Conservation (phyloP, 352 stramenopile genomes). For the Phytopythium delawarense region DNA sequence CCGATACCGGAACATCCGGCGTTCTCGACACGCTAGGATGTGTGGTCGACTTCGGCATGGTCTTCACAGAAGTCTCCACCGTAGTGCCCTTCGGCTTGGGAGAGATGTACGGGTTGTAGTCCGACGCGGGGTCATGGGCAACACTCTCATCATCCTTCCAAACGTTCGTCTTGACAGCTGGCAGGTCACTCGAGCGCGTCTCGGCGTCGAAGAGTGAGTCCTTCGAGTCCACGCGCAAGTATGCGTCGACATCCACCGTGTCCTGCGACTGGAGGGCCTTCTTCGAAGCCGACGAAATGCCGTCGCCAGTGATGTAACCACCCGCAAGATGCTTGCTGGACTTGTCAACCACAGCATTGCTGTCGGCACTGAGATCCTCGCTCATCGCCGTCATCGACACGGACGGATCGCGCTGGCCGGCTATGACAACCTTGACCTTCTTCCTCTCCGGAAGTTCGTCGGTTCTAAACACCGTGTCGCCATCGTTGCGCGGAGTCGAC, state of each 20-base stretch:
- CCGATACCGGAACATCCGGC: slow-evolving; percentile 4
- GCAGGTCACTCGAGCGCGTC: slow-evolving; percentile 20
- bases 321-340: slow-evolving; percentile 1
- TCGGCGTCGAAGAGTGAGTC: slow-evolving; percentile 48
- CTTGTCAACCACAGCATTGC: background rate
- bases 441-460: slow-evolving; percentile 79
- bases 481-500: slow-evolving; percentile 27
- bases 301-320: slow-evolving; percentile 32
- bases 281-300: slow-evolving; percentile 30
- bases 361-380: slow-evolving; percentile 20
- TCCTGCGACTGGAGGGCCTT: slow-evolving; percentile 17
- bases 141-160: slow-evolving; percentile 30
- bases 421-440: slow-evolving; percentile 47
- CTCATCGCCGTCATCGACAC: slow-evolving; percentile 33
- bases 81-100: slow-evolving; percentile 33
- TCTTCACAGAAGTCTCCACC: slow-evolving; percentile 20
- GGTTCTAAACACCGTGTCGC: slow-evolving; percentile 36
- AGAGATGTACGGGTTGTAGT: slow-evolving; percentile 53
- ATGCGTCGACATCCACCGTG: slow-evolving; percentile 35
- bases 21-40: background rate
- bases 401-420: slow-evolving; percentile 29
- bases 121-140: slow-evolving; percentile 19
- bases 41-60: slow-evolving; percentile 18
- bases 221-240: slow-evolving; percentile 50
- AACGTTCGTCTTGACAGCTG: slow-evolving; percentile 20